Conservation (phyloP, 768 basidiomycete species). For the Mycena amicta region DNA sequence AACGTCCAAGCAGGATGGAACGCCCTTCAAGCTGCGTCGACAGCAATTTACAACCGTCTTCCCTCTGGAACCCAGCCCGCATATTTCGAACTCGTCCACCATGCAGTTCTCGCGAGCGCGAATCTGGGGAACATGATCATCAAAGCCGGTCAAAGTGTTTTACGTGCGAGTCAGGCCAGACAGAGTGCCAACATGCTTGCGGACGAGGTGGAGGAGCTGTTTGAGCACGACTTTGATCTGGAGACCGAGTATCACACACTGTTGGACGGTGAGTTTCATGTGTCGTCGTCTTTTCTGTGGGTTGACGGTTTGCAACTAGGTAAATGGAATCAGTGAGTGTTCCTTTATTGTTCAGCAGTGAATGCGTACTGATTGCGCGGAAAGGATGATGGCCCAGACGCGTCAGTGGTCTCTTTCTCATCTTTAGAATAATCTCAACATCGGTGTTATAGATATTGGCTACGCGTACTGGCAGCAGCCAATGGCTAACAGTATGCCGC, state of each 20-base stretch:
- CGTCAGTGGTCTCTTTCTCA: slow-evolving; percentile 33
- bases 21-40: slow-evolving; percentile 49
- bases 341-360: not conserved
- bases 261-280: slow-evolving; percentile 45
- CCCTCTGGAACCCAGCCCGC: slow-evolving; percentile 50
- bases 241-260: slow-evolving; percentile 62
- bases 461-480: slow-evolving; percentile 78
- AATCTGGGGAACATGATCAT: slow-evolving; percentile 63
- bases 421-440: not conserved
- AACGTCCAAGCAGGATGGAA: slow-evolving; percentile 54
- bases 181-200: slow-evolving; percentile 62
- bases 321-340: slow-evolving; percentile 65
- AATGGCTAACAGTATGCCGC: slow-evolving; percentile 64
- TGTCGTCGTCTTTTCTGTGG: not conserved
- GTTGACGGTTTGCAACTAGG: slow-evolving; percentile 31
- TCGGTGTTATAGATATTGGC: slow-evolving; percentile 44
- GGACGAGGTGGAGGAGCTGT: slow-evolving; percentile 54
- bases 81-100: slow-evolving; percentile 74
- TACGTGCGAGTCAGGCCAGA: slow-evolving; percentile 64
- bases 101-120: slow-evolving; percentile 60
- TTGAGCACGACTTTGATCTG: slow-evolving; percentile 63
- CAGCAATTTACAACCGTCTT: slow-evolving; percentile 57
- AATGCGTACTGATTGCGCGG: slow-evolving; percentile 8
- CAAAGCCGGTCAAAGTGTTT: slow-evolving; percentile 59
- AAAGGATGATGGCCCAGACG: slow-evolving; percentile 74